Evolutionary conservation across 768 basidiomycete genomes (phyloP).

Genomic region (Dictyophora rubrovolvata): DNA sequence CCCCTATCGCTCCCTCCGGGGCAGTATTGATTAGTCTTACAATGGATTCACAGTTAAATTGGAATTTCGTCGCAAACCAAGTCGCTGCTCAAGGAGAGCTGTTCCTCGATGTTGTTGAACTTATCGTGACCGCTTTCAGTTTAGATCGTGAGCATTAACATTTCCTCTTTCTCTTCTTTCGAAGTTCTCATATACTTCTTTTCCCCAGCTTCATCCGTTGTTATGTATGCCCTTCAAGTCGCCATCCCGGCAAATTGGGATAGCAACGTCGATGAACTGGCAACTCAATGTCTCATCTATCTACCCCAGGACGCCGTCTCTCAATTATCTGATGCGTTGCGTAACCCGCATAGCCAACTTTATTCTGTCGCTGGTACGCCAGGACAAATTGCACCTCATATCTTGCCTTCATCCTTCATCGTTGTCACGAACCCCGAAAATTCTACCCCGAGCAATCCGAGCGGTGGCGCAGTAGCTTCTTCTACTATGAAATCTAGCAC

Average conservation of each 20-base stretch:
- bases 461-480: conserved; percentile 8
- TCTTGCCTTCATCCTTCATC: conserved; percentile 61
- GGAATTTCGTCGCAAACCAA: conserved; percentile 56
- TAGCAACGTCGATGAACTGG: conserved; percentile 41
- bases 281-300: conserved; percentile 64
- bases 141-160: conserved; percentile 28
- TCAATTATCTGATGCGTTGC: conserved; percentile 55
- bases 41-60: conserved; percentile 49
- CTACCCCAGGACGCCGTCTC: conserved; percentile 49
- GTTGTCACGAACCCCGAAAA: conserved; percentile 32
- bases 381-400: conserved; percentile 48
- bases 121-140: conserved; percentile 36
- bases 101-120: conserved; percentile 55
- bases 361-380: conserved; percentile 48
- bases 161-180: conserved; percentile 17
- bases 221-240: conserved; percentile 54
- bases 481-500: conserved; percentile 18
- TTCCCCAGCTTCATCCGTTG: conserved; percentile 25
- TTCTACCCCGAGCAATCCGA: conserved; percentile 7
- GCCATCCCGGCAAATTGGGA: conserved; percentile 52
- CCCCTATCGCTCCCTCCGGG: conserved; percentile 15
- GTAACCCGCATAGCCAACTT: conserved; percentile 47
- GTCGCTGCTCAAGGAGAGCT: conserved; percentile 61
- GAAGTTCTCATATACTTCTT: conserved; percentile 18
- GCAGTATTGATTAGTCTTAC: conserved; percentile 53